These are phyloP conservation scores for Chytridium lagenaria DNA, from an alignment of 371 early-diverging fungal genomes.

Conservation along the genomic window DNA sequence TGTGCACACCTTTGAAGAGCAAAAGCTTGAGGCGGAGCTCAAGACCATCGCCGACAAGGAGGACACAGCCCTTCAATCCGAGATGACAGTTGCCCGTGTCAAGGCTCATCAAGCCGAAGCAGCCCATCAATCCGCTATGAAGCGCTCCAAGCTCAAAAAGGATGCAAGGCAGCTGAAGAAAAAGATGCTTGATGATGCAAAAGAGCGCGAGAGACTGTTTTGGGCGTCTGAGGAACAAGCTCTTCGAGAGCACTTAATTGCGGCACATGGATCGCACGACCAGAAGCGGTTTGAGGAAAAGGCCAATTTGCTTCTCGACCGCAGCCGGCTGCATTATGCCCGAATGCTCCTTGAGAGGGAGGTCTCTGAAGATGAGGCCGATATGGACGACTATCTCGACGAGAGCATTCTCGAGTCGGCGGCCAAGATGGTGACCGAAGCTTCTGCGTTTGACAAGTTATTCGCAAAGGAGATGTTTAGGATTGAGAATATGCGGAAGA, in stretches of 20 bases:
- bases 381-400: conserved; percentile 25
- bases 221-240: conserved; percentile 35
- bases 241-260: conserved; percentile 26
- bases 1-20: conserved; percentile 42
- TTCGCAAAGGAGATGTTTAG: conserved; percentile 26
- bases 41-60: conserved; percentile 38
- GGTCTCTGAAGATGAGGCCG: conserved; percentile 22
- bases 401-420: conserved; percentile 13
- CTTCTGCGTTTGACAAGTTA: conserved; percentile 19
- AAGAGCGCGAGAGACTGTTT: conserved; percentile 43
- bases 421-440: conserved; percentile 8
- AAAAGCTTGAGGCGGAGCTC: conserved; percentile 42
- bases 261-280: conserved; percentile 16
- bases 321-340: conserved; percentile 17
- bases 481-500: conserved; percentile 32
- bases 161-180: conserved; percentile 32
- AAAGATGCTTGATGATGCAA: conserved; percentile 35
- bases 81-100: conserved; percentile 32
- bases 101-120: conserved; percentile 28
- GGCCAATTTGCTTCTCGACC: conserved; percentile 18
- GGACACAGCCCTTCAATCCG: conserved; percentile 29
- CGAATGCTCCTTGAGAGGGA: background rate
- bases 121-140: conserved; percentile 5
- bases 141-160: conserved; percentile 24
- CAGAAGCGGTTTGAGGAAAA: conserved; percentile 19